Conservation (phyloP, 495 filamentous ascomycete genomes). For the Articulospora tetracladia region DNA sequence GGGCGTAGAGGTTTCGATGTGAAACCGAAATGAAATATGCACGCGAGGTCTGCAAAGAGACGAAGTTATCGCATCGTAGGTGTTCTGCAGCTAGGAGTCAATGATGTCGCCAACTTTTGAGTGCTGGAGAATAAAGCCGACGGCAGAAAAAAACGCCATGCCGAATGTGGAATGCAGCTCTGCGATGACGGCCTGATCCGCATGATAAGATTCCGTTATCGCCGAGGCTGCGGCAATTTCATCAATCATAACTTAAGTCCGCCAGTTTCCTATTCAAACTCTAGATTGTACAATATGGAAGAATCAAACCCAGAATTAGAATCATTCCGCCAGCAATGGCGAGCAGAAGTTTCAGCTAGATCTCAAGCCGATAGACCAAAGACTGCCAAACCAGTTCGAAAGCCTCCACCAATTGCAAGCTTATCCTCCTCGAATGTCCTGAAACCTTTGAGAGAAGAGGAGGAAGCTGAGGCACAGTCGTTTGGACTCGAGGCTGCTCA, state of each 20-base stretch:
- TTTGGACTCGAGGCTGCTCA: constrained; percentile 28
- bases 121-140: not conserved
- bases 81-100: constrained; percentile 5
- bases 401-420: constrained; percentile 14
- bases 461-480: constrained; percentile 26
- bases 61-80: not conserved
- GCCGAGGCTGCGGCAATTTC: not conserved
- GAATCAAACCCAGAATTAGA: constrained; percentile 58
- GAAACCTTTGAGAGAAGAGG: not conserved
- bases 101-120: constrained; percentile 20
- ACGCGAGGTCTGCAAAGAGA: not conserved
- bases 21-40: not conserved
- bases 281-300: constrained; percentile 21
- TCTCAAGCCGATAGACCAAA: constrained; percentile 15
- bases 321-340: constrained; percentile 77
- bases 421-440: constrained; percentile 2
- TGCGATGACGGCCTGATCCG: not conserved
- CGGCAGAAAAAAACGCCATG: not conserved
- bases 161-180: not conserved
- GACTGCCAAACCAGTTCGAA: constrained; percentile 11
- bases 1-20: not conserved
- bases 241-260: not conserved
- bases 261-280: not conserved
- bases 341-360: constrained; percentile 68
- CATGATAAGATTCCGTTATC: constrained; percentile 3